These are phyloP conservation scores for Mycena filopes DNA, from an alignment of 768 basidiomycete species.

Conservation along the genomic window DNA sequence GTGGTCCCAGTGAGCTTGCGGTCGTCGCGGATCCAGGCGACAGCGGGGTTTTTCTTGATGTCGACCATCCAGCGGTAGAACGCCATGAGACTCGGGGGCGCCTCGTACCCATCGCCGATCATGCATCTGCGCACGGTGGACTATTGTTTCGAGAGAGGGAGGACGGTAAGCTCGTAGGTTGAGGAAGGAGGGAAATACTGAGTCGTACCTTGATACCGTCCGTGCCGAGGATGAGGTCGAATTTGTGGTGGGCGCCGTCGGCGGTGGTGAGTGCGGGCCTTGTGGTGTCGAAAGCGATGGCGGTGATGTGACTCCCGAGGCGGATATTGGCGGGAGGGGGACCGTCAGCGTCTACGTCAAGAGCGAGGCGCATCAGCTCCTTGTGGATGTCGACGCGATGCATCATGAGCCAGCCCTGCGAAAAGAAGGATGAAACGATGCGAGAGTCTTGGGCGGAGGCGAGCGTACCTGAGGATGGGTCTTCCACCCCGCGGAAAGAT, in stretches of 20 bases:
- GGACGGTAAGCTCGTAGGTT: not conserved
- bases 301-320: not conserved
- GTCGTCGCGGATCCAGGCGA: constrained; percentile 21
- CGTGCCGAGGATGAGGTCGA: constrained; percentile 17
- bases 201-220: constrained; percentile 19
- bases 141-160: not conserved
- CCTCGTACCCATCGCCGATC: constrained; percentile 19
- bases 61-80: constrained; percentile 29
- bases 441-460: too few relatives aligned
- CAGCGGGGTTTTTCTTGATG: constrained; percentile 14
- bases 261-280: not conserved
- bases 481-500: constrained; percentile 1
- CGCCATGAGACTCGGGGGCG: constrained; percentile 3
- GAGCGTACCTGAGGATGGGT: constrained; percentile 1
- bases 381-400: constrained; percentile 28
- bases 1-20: constrained; percentile 3
- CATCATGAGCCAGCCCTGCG: constrained; percentile 22
- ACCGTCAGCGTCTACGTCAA: not conserved
- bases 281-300: not conserved
- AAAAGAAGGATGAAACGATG: not conserved
- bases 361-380: constrained; percentile 24
- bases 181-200: not conserved
- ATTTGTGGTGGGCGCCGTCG: constrained; percentile 8
- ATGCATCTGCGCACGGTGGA: constrained; percentile 19
- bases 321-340: constrained; percentile 13